Evolutionary conservation across 2,329 filamentous ascomycete species (phyloP).

Genomic region (Paradendryphiella salina): DNA sequence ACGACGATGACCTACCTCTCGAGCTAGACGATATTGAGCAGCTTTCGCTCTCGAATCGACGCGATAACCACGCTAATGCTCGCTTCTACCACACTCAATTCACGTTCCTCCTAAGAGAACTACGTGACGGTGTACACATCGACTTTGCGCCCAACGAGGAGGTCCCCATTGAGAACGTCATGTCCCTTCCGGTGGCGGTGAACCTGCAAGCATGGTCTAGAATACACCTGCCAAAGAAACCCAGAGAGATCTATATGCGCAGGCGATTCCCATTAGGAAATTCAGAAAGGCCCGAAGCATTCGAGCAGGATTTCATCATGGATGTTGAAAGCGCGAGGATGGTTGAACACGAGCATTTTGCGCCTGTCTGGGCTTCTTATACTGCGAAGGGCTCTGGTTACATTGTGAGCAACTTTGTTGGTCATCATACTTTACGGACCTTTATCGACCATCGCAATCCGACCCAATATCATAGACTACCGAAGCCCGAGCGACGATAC

Average conservation of each 20-base stretch:
- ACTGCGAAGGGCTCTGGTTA: slow-evolving; percentile 66
- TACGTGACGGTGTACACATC: slow-evolving; percentile 64
- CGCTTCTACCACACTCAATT: slow-evolving; percentile 74
- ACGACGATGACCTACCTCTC: slow-evolving; percentile 74
- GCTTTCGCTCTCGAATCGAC: slow-evolving; percentile 62
- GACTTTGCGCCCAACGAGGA: slow-evolving; percentile 69
- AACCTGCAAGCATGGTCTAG: slow-evolving; percentile 58
- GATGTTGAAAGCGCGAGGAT: slow-evolving; percentile 63
- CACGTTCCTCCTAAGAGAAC: slow-evolving; percentile 66
- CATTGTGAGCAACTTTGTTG: slow-evolving; percentile 66
- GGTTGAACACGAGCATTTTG: slow-evolving; percentile 68
- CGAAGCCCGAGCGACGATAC: slow-evolving; percentile 62
- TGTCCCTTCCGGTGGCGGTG: slow-evolving; percentile 58
- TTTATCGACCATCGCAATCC: slow-evolving; percentile 67
- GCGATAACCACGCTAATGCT: slow-evolving; percentile 66
- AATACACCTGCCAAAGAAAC: slow-evolving; percentile 66
- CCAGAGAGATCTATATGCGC: slow-evolving; percentile 61
- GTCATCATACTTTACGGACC: slow-evolving; percentile 67
- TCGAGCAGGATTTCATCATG: slow-evolving; percentile 58
- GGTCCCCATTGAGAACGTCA: slow-evolving; percentile 68
- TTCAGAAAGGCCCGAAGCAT: slow-evolving; percentile 34
- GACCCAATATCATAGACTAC: slow-evolving; percentile 62
- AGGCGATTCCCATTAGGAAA: slow-evolving; percentile 59
- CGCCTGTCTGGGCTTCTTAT: slow-evolving; percentile 73
- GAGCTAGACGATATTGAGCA: slow-evolving; percentile 66